Evolutionary conservation across 2,329 filamentous ascomycete genomes (phyloP).

Genomic region (Microdochium paspali): DNA sequence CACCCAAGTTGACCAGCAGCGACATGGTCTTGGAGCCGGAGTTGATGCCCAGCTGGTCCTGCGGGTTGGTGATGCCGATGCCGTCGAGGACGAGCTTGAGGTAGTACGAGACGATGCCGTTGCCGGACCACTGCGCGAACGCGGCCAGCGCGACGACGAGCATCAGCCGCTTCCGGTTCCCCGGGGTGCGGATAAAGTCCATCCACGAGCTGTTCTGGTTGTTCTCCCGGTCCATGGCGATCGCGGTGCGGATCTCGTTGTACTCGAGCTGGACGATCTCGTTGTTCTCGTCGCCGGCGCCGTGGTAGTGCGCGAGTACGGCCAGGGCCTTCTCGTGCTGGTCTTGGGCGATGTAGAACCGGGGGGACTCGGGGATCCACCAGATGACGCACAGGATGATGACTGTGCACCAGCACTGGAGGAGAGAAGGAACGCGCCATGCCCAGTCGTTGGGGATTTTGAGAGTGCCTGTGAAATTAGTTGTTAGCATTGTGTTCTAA

Average conservation of each 20-base stretch:
- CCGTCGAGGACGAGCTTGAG: slow-evolving; percentile 23
- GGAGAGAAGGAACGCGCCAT: slow-evolving; percentile 50
- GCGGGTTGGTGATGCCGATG: slow-evolving; percentile 24
- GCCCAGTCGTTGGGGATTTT: slow-evolving; percentile 30
- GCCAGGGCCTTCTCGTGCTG: slow-evolving; percentile 44
- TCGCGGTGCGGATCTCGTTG: slow-evolving; percentile 23
- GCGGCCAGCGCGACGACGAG: slow-evolving; percentile 14
- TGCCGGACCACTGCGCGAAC: slow-evolving; percentile 18
- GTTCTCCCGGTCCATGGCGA: slow-evolving; percentile 3
- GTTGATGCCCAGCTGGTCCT: slow-evolving; percentile 28
- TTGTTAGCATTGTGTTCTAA: too few species aligned
- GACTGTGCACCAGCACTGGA: slow-evolving; percentile 34
- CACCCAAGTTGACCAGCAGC: slow-evolving; percentile 21
- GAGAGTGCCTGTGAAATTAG: slow-evolving; percentile 27
- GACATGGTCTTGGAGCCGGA: slow-evolving; percentile 22
- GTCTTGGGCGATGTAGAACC: slow-evolving; percentile 30
- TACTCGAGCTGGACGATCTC: slow-evolving; percentile 29
- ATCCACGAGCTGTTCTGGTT: not conserved
- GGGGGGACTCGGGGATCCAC: slow-evolving; percentile 24
- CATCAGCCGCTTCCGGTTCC: slow-evolving; percentile 16
- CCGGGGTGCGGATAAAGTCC: slow-evolving; percentile 10
- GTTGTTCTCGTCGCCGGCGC: slow-evolving; percentile 27
- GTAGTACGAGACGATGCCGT: slow-evolving; percentile 25
- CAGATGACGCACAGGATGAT: slow-evolving; percentile 33
- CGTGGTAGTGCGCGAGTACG: slow-evolving; percentile 51